Conservation (phyloP, 2,329 filamentous ascomycete species). For the Fusarium luffae region DNA sequence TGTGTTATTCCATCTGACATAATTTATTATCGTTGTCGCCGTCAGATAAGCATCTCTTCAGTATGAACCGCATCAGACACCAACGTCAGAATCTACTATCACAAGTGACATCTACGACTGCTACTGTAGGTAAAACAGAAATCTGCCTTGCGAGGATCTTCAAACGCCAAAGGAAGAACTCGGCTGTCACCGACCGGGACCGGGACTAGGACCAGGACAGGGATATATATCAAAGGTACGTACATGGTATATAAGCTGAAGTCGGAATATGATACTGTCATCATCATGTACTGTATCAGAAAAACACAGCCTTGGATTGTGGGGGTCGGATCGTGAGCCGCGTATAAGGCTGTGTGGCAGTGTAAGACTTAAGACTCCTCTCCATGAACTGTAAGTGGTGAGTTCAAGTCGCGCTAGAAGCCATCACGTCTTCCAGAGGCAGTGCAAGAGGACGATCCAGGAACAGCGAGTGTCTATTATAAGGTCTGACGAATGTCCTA, state of each 20-base stretch:
- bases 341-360: constrained; percentile 45
- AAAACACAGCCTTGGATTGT: constrained; percentile 41
- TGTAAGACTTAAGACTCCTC: constrained; percentile 18
- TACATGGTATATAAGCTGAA: not conserved
- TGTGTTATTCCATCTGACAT: not conserved
- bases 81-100: not conserved
- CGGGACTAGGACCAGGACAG: not conserved
- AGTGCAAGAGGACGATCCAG: constrained; percentile 32
- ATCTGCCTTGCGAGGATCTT: constrained; percentile 37
- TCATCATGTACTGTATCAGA: not conserved
- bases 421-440: constrained; percentile 30
- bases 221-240: not conserved
- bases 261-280: not conserved
- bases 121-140: not conserved
- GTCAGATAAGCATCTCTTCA: constrained; percentile 28
- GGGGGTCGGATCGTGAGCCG: constrained; percentile 42
- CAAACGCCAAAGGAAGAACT: constrained; percentile 16
- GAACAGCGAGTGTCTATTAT: constrained; percentile 32
- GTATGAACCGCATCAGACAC: constrained; percentile 16
- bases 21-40: not conserved
- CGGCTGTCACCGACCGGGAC: constrained; percentile 16
- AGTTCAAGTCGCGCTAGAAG: constrained; percentile 16
- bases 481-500: constrained; percentile 13
- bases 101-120: not conserved
- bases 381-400: not conserved